Base-by-base conservation (phyloP, 129 eudicot genomes). In the Smallanthus sonchifolius region DNA sequence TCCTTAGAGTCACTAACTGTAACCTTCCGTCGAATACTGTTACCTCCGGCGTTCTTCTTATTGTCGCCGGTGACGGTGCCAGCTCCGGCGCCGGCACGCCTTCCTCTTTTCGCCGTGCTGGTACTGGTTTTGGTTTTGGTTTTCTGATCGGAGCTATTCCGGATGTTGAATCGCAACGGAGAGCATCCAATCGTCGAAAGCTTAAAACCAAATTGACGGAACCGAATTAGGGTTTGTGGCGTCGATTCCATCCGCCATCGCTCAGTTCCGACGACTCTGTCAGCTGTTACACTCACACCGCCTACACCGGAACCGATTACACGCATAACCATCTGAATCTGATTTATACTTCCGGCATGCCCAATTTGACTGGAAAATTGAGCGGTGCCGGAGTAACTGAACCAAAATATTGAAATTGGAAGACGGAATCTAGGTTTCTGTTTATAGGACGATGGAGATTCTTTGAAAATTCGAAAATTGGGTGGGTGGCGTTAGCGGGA, bases 271-370 rank as follows among this genome's bases (percentile, higher is more conserved):
- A 70, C 77, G 6, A 49, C 43, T 68, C 81, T 19, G 44, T 47
- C 62, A 6, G 72, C 77, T 6, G 82, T 70, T 38, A 78, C 44
- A 28, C 56, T 79, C 32, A 74, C 75, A 16, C 63, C 32, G 6
- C 59, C 73, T 0, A 9, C 59, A 28, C 60, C 73, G 9, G 42
- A 43, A 61, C 60, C 32, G 42, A 16, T 57, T 2, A 59, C 77
- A 49, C 54, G 66, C 77, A 13, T 77, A 69, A 72, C 68, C 78
- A 79, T 71, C 67, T 54, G 71, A 34, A 77, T 40, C 48, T 15
- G 37, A 13, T 4, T 49, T 60, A 38, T 28, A 65, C 52, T 51
- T 43, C 49, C 52, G 42, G 42, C 65, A 69, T 66, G 62, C 8
- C 10, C 70, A 14, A 30, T 7, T 7, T 48, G 56, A 30, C 10